Evolutionary conservation across 192 early-diverging fungal genomes (phyloP).

Genomic region (Gamsiella multidivaricata): DNA sequence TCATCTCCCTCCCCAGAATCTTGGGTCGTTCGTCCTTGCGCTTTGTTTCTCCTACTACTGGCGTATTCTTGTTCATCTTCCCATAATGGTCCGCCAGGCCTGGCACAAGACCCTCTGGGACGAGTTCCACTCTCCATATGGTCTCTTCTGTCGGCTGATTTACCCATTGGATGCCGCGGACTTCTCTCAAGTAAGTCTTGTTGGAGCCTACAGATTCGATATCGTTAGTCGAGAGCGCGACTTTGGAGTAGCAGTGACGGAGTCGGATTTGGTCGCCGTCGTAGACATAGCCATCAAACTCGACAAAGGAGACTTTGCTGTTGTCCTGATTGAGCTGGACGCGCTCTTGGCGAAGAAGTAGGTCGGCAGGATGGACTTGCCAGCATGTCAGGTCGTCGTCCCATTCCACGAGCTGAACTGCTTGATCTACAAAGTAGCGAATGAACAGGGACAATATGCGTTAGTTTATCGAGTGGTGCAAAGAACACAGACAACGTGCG

Average conservation of each 20-base stretch:
- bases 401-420: constrained; percentile 50
- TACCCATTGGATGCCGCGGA: constrained; percentile 21
- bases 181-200: constrained; percentile 37
- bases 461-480: too few species aligned
- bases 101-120: constrained; percentile 21
- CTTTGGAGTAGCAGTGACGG: constrained; percentile 41
- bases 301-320: constrained; percentile 11
- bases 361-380: constrained; percentile 45
- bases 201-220: constrained; percentile 38
- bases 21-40: constrained; percentile 7
- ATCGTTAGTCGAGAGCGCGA: constrained; percentile 33
- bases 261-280: constrained; percentile 40
- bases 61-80: background rate
- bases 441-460: too few species aligned
- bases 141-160: constrained; percentile 35
- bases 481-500: too few species aligned
- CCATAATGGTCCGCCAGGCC: constrained; percentile 41
- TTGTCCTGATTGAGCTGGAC: constrained; percentile 11
- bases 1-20: background rate
- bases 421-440: constrained; percentile 18
- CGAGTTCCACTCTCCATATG: constrained; percentile 42
- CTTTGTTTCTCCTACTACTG: background rate
- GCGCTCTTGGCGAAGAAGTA: constrained; percentile 11
- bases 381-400: constrained; percentile 49
- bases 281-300: constrained; percentile 41